Evolutionary conservation across 257 asterid species (phyloP), one percentile per base, ranked within the genome.

Genomic region (Jaltomata sinuosa): DNA sequence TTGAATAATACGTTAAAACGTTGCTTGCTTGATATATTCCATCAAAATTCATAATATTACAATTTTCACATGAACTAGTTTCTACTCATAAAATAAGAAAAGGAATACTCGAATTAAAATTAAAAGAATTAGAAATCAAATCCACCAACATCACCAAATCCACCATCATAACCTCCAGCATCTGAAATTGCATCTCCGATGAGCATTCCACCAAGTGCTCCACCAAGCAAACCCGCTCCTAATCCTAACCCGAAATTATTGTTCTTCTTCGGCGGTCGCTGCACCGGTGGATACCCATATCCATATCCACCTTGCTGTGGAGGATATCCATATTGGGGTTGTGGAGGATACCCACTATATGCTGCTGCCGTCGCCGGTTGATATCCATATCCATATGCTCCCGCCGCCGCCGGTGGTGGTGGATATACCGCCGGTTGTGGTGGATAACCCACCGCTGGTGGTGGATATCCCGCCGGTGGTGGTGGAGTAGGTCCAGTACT

Each of bases 221-320:
- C 97, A 16, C 98, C 98, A 11, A 94, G 87, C 81, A 94, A 86
- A 38, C 98, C 98, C 5, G 97, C 98, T 18, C 98, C 98, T 50
- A 94, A 85, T 32, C 97, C 98, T 87, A 95, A 36, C 19, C 95
- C 98, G 36, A 88, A 81, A 71, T 89, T 89, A 74, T 89, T 86
- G 29, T 88, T 96, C 90, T 89, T 91, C 80, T 88, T 88, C 42
- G 91, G 84, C 31, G 91, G 91, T 38, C 84, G 89, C 67, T 78
- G 88, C 45, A 86, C 91, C 47, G 89, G 96, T 19, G 91, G 90
- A 61, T 93, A 91, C 5, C 97, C 96, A 25, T 91, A 91, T 4
- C 95, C 96, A 29, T 91, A 91, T 6, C 92, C 97, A 47, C 89
- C 88, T n/a, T 83, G 94, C 83, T 0, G 90, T 65, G 11, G 87